phyloP scores from a whole-genome alignment of 345 rosid genomes.

The Eucalyptus viminalis region DNA sequence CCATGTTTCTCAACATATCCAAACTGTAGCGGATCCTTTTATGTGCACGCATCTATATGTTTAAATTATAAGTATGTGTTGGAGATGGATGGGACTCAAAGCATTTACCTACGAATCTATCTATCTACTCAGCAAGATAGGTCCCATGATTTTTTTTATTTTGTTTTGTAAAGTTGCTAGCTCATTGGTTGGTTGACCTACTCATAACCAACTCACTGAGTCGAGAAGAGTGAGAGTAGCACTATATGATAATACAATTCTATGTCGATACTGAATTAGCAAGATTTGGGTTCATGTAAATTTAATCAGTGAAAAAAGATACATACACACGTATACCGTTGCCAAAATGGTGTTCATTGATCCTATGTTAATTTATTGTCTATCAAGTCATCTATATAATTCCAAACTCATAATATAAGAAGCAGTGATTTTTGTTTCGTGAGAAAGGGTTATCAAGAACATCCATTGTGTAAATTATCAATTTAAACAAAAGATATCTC shows the following conservation, averaged over 20 bases:
- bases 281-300: background rate
- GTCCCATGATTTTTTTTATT: background rate
- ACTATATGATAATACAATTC: background rate
- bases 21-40: background rate
- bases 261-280: background rate
- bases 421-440: background rate
- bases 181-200: background rate
- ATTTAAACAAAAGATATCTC: background rate
- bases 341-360: background rate
- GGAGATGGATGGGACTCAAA: background rate
- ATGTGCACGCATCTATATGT: background rate
- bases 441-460: background rate
- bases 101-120: background rate
- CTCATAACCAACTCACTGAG: background rate
- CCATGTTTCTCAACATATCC: background rate
- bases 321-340: accelerated
- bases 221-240: background rate
- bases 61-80: background rate
- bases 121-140: background rate
- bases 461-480: background rate
- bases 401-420: background rate
- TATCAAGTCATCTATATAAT: background rate
- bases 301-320: background rate
- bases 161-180: background rate
- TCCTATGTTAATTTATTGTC: background rate